Conservation (phyloP, 2,329 filamentous ascomycete species). For the Fonsecaea nubica region DNA sequence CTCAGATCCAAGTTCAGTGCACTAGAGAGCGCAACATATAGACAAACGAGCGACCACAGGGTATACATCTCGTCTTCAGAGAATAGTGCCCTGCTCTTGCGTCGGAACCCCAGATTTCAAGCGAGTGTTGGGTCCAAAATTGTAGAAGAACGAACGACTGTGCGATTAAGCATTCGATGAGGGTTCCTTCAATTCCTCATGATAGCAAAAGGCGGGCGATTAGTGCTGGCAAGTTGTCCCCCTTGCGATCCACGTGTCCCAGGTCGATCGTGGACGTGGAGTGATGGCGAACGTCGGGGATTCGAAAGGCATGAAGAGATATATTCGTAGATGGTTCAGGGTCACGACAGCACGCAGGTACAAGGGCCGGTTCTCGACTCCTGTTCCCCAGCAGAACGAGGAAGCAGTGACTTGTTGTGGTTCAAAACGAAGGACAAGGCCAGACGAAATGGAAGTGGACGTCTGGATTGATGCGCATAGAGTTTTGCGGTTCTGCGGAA, state of each 20-base stretch:
- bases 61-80: slow-evolving; percentile 20
- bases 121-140: slow-evolving; percentile 16
- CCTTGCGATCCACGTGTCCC: slow-evolving; percentile 5
- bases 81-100: slow-evolving; percentile 16
- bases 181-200: slow-evolving; percentile 23
- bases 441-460: slow-evolving; percentile 11
- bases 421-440: slow-evolving; percentile 18
- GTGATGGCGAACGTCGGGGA: slow-evolving; percentile 11
- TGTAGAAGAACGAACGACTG: slow-evolving; percentile 26
- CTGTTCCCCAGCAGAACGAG: background rate
- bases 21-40: slow-evolving; percentile 12
- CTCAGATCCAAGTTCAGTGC: slow-evolving; percentile 13
- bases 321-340: slow-evolving; percentile 2
- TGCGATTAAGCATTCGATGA: slow-evolving; percentile 16
- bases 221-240: slow-evolving; percentile 10
- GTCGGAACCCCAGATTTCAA: slow-evolving; percentile 7
- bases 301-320: slow-evolving; percentile 21
- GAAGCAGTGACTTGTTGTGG: slow-evolving; percentile 6
- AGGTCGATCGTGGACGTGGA: slow-evolving; percentile 6
- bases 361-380: slow-evolving; percentile 1
- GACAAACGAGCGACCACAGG: slow-evolving; percentile 22
- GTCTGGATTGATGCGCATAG: slow-evolving; percentile 6
- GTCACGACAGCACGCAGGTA: background rate
- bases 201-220: slow-evolving; percentile 9
- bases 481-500: slow-evolving; percentile 11